Conservation (phyloP, 768 basidiomycete species). For the Suillus discolor region DNA sequence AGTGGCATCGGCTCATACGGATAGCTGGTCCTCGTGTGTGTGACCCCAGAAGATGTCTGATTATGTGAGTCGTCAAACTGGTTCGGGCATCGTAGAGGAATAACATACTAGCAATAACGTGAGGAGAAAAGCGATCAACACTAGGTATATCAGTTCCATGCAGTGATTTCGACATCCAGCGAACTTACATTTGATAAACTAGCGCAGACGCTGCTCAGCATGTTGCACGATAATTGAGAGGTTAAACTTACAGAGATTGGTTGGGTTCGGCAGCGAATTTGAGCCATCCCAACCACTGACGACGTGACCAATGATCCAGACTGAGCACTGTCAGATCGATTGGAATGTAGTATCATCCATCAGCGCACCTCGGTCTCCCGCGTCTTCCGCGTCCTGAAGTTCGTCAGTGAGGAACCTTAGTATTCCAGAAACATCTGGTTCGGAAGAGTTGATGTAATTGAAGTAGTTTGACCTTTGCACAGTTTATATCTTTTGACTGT, state of each 20-base stretch:
- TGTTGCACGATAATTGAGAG: not conserved
- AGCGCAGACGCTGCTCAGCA: constrained; percentile 9
- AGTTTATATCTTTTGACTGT: constrained; percentile 15
- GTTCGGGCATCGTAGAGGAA: constrained; percentile 9
- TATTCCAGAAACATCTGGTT: constrained; percentile 74
- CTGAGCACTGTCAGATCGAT: constrained; percentile 28
- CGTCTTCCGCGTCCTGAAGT: constrained; percentile 77
- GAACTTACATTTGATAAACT: constrained; percentile 53
- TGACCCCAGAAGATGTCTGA: constrained; percentile 79
- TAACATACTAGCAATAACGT: constrained; percentile 73
- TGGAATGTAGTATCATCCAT: not conserved
- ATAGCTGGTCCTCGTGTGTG: constrained; percentile 73
- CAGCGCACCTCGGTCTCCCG: constrained; percentile 64
- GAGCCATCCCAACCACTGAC: constrained; percentile 71
- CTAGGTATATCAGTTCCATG: constrained; percentile 33
- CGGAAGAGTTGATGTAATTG: constrained; percentile 75
- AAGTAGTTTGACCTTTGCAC: constrained; percentile 62
- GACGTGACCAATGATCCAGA: constrained; percentile 61
- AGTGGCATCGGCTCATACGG: constrained; percentile 40
- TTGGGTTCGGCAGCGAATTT: constrained; percentile 64
- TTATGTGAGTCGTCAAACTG: constrained; percentile 15
- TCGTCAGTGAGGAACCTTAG: constrained; percentile 78
- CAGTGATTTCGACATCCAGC: not conserved
- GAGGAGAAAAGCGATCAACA: constrained; percentile 77
- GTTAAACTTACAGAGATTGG: constrained; percentile 62